Percentiles rank a stretch among this genome's conserved stretches.
Evolutionary conservation across 1,284 basidiomycete genomes (phyloP).

Genomic region (Phellopilus nigrolimitatus): DNA sequence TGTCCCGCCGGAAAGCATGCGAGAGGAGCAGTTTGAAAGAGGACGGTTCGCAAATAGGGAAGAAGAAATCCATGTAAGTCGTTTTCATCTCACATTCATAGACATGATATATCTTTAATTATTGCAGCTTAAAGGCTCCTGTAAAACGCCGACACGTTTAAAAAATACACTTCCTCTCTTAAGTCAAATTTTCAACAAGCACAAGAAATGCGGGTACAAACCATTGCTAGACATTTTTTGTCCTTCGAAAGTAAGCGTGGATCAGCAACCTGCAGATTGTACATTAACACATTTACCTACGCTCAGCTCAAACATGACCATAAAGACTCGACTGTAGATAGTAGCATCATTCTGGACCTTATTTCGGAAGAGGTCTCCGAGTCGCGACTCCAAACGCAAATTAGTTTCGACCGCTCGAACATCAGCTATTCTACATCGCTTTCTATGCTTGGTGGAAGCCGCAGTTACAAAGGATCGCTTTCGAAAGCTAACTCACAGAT

Average conservation of each 20-base stretch:
- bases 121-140: slow-evolving; percentile 39
- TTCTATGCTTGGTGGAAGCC: background rate
- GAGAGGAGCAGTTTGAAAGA: slow-evolving; percentile 7
- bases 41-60: slow-evolving; percentile 58
- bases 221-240: slow-evolving; percentile 62
- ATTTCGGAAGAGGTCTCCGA: slow-evolving; percentile 61
- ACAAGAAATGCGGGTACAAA: slow-evolving; percentile 68
- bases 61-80: slow-evolving; percentile 60
- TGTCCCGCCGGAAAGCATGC: slow-evolving; percentile 21
- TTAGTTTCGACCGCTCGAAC: background rate
- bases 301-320: slow-evolving; percentile 12
- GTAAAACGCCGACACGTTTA: slow-evolving; percentile 72
- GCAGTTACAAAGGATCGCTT: slow-evolving; percentile 34
- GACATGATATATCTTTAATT: background rate
- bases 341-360: slow-evolving; percentile 46
- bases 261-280: slow-evolving; percentile 4
- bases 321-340: slow-evolving; percentile 7
- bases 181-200: slow-evolving; percentile 61
- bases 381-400: slow-evolving; percentile 46
- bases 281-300: background rate
- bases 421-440: slow-evolving; percentile 2
- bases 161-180: slow-evolving; percentile 50
- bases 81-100: background rate
- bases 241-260: slow-evolving; percentile 59
- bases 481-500: slow-evolving; percentile 47